Conservation (phyloP, 2,329 filamentous ascomycete genomes). For the Trichoderma koningiopsis region DNA sequence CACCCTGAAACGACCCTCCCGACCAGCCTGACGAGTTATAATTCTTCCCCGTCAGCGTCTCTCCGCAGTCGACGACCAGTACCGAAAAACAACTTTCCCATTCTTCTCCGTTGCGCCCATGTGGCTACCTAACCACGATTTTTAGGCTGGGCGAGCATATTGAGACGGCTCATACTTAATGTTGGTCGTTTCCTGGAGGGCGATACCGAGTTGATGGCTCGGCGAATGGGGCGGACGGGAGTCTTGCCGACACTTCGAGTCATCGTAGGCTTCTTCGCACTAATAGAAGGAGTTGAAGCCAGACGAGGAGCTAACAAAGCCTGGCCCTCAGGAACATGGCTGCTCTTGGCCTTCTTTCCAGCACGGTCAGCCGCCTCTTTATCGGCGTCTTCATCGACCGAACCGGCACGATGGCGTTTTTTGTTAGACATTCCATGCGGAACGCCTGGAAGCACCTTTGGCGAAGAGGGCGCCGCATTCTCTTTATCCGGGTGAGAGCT, state of each 20-base stretch:
- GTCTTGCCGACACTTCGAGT: constrained; percentile 34
- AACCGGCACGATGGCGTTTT: constrained; percentile 62
- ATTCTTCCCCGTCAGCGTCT: not conserved
- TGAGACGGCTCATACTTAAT: constrained; percentile 60
- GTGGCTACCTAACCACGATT: constrained; percentile 46
- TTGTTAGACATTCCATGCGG: constrained; percentile 67
- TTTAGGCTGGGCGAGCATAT: constrained; percentile 64
- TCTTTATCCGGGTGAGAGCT: constrained; percentile 54
- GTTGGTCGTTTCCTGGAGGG: constrained; percentile 56
- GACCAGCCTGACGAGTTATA: not conserved
- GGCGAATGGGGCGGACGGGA: constrained; percentile 1
- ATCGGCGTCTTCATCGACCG: constrained; percentile 59
- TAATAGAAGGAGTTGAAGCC: constrained; percentile 41
- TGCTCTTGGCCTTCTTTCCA: constrained; percentile 61
- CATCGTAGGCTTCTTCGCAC: constrained; percentile 41
- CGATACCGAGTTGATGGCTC: constrained; percentile 37
- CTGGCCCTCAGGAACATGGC: constrained; percentile 53
- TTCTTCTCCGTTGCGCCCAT: constrained; percentile 17
- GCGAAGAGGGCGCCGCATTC: constrained; percentile 48
- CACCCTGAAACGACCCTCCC: not conserved
- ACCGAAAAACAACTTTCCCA: not conserved
- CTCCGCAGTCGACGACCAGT: not conserved
- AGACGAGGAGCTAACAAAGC: constrained; percentile 53
- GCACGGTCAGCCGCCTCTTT: constrained; percentile 52
- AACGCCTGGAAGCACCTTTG: constrained; percentile 48